Conservation (phyloP, 768 basidiomycete species). For the Pisolithus orientalis region DNA sequence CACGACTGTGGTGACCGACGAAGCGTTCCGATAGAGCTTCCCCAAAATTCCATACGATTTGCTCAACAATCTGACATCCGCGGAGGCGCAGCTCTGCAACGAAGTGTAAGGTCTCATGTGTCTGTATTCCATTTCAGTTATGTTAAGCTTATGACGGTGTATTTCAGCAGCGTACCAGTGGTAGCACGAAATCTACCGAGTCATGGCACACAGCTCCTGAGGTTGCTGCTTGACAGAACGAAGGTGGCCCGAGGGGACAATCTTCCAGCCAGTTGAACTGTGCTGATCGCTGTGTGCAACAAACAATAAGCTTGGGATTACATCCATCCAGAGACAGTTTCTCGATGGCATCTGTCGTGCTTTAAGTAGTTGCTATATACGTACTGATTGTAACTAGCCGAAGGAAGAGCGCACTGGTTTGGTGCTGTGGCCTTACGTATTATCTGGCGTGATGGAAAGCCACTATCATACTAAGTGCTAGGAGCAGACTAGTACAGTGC, state of each 20-base stretch:
- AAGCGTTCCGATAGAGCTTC: background rate
- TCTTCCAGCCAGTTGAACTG: background rate
- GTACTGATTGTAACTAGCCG: too few relatives aligned
- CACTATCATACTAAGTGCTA: too few relatives aligned
- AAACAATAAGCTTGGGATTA: background rate
- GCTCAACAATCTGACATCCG: background rate
- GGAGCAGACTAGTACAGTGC: too few relatives aligned
- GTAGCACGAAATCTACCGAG: background rate
- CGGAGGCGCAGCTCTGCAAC: background rate
- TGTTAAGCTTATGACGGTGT: background rate
- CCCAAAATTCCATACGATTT: background rate
- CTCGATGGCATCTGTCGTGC: too few relatives aligned
- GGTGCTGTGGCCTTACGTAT: too few relatives aligned
- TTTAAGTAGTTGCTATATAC: too few relatives aligned
- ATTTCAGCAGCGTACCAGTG: background rate
- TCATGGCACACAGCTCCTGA: constrained; percentile 2
- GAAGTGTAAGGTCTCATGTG: background rate
- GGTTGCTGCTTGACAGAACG: background rate
- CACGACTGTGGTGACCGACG: background rate
- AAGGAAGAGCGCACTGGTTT: too few relatives aligned
- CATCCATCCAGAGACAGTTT: too few relatives aligned
- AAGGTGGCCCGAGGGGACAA: background rate
- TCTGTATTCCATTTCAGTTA: background rate
- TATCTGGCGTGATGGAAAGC: too few relatives aligned
- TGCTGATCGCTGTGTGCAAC: background rate